Conservation (phyloP, 495 filamentous ascomycete species). For the Talaromyces liani region DNA sequence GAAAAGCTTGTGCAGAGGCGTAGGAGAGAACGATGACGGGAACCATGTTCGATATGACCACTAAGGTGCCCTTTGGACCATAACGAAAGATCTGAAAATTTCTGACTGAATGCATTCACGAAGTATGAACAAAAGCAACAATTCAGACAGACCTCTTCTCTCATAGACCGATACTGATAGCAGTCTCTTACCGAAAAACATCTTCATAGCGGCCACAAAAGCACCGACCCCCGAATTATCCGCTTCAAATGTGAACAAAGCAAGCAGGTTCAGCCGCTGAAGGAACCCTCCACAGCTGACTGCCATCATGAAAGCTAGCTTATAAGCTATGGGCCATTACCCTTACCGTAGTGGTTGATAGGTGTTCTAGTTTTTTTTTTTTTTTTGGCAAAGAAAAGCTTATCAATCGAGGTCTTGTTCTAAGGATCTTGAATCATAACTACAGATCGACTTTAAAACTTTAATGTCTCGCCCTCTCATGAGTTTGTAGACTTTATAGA, state of each 20-base stretch:
- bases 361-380: not conserved
- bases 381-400: not conserved
- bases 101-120: not conserved
- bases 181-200: not conserved
- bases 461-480: not conserved
- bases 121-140: not conserved
- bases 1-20: not conserved
- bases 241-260: not conserved
- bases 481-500: not conserved
- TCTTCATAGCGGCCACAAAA: not conserved
- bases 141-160: not conserved
- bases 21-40: not conserved
- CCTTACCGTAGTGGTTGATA: not conserved
- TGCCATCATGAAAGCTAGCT: not conserved
- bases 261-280: not conserved
- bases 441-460: not conserved
- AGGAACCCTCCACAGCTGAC: too few relatives aligned
- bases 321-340: not conserved
- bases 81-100: not conserved
- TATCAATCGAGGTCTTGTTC: not conserved
- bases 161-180: not conserved
- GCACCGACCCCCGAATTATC: not conserved
- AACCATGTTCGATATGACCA: not conserved
- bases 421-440: not conserved
- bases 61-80: not conserved